Conservation (phyloP, 176 grass and related monocot species). For the Musa beccarii region DNA sequence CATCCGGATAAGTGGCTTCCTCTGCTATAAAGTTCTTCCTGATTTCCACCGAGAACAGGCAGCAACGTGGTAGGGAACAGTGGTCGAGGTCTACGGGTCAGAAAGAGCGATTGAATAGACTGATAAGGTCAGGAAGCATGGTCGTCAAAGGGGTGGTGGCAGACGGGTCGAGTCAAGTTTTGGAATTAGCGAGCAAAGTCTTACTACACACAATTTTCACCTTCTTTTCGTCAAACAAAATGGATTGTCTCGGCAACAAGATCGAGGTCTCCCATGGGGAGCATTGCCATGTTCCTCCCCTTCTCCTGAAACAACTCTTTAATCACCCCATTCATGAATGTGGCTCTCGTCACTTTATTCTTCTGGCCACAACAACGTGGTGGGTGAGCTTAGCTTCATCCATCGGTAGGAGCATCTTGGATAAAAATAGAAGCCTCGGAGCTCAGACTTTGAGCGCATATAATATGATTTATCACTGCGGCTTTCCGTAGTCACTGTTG, state of each 20-base stretch:
- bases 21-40: too few relatives aligned
- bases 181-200: background rate
- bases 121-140: background rate
- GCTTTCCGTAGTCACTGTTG: too few relatives aligned
- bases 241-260: background rate
- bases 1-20: too few relatives aligned
- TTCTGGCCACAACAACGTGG: background rate
- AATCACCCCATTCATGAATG: background rate
- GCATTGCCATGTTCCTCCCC: background rate
- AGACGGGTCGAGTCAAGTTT: constrained; percentile 1
- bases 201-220: too few relatives aligned
- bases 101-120: too few relatives aligned
- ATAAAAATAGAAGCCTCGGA: background rate
- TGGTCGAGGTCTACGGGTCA: too few relatives aligned
- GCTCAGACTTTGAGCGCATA: background rate
- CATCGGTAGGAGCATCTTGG: background rate
- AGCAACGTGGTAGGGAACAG: too few relatives aligned
- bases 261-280: background rate
- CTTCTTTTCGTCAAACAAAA: too few relatives aligned
- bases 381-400: background rate
- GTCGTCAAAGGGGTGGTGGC: background rate
- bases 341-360: constrained; percentile 2
- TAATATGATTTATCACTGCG: too few relatives aligned
- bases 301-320: background rate
- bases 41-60: too few relatives aligned